Base-by-base conservation (phyloP, 139 green algal species). In the Asterochloris erici region DNA sequence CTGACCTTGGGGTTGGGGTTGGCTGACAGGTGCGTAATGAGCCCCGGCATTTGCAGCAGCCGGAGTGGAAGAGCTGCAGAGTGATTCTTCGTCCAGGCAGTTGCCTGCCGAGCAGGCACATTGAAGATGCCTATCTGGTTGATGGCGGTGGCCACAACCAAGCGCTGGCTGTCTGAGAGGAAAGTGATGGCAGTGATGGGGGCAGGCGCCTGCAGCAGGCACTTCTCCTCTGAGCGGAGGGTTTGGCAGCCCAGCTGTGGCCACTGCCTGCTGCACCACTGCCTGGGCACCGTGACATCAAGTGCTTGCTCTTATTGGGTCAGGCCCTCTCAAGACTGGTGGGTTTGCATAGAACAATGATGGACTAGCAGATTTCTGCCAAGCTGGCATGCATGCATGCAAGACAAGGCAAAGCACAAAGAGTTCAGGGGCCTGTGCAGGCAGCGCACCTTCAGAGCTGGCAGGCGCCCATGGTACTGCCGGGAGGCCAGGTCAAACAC, bases 171-270 rank as follows among this genome's bases (percentile, higher is more conserved):
- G 79, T 91, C 88, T 9, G 85, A 70, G 24, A 79, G 88, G 79
- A 96, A 94, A 1, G 83, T 85, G 9, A 93, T 13, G 1, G 88
- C 85, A 1, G 86, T 90, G 66, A 94, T 77, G 2, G 87, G 73
- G 0, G 73, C 81, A 2, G 66, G 63, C 1, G 74, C 69, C 26
- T 85, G 77, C 68, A 63, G 14, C 10, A 60, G 27, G 64, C 21
- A 76, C 28, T 28, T 77, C 10, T 69, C 29, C 66, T 71, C 10
- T 26, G 66, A 26, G 66, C 17, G 21, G 66, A 54, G 38, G 38
- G 38, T 6, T 6, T 54, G 38, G 2, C 38, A 54, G 38, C 38
- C 38, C 38, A 54, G 38, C 38, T 54, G 38, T 54, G 38, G 38
- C 38, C 38, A 2, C 38, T 54, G 38, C 38, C 38, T 54, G 21